phyloP scores from a whole-genome alignment of 2,329 filamentous ascomycete genomes.

The Grosmannia penicillata region DNA sequence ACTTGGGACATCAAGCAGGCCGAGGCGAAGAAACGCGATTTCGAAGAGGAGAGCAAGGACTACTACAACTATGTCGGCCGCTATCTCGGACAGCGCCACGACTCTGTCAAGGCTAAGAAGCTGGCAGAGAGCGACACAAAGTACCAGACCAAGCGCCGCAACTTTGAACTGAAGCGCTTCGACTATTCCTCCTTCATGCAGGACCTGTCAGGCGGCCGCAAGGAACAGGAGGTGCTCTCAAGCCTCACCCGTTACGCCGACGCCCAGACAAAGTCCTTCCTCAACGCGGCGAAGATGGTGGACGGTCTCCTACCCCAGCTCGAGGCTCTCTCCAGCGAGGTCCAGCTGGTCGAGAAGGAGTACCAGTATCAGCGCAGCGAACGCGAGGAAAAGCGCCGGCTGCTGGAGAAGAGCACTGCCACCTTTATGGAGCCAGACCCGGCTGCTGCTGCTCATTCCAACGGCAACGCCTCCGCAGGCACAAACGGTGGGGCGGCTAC shows the following conservation, averaged over 20 bases:
- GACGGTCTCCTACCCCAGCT: constrained; percentile 78
- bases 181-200: constrained; percentile 99
- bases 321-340: constrained; percentile 75
- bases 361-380: constrained; percentile 93
- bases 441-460: not conserved
- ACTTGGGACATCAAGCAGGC: constrained; percentile 95
- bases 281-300: constrained; percentile 73
- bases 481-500: constrained; percentile 9
- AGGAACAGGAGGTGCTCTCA: constrained; percentile 92
- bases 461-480: not conserved
- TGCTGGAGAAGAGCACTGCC: constrained; percentile 76
- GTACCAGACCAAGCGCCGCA: constrained; percentile 84
- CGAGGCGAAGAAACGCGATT: constrained; percentile 91
- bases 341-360: constrained; percentile 89
- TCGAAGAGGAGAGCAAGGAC: constrained; percentile 96
- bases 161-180: constrained; percentile 93
- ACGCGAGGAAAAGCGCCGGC: constrained; percentile 81
- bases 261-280: constrained; percentile 69
- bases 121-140: constrained; percentile 88
- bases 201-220: constrained; percentile 95
- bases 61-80: constrained; percentile 92
- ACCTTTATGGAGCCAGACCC: constrained; percentile 54
- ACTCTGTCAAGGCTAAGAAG: constrained; percentile 96
- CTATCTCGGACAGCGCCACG: constrained; percentile 91
- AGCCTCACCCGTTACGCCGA: constrained; percentile 91